Evolutionary conservation across 306 rosid genomes (phyloP).

Genomic region (Potentilla sterilis): DNA sequence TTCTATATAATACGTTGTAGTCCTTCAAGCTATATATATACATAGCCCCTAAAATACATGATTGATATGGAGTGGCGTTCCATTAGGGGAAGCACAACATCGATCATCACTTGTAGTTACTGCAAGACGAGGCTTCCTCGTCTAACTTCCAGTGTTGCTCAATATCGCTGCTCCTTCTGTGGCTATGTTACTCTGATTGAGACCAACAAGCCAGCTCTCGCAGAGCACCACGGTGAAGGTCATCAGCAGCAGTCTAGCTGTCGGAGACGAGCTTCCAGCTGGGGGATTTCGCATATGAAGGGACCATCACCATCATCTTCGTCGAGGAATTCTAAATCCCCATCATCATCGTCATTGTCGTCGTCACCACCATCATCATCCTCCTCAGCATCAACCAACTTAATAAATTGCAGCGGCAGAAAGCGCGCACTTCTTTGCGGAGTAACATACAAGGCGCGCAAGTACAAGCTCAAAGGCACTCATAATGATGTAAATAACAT

Average conservation of each 20-base stretch:
- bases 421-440: slow-evolving; percentile 86
- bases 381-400: not conserved
- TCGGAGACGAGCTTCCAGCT: not conserved
- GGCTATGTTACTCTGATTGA: not conserved
- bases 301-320: not conserved
- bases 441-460: slow-evolving; percentile 49
- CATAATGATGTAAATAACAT: slow-evolving; percentile 58
- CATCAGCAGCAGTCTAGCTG: not conserved
- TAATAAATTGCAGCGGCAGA: not conserved
- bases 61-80: not conserved
- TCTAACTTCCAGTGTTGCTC: not conserved
- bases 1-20: not conserved
- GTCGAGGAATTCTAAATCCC: not conserved
- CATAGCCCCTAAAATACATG: not conserved
- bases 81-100: not conserved
- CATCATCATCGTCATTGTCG: not conserved
- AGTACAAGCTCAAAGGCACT: slow-evolving; percentile 61
- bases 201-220: not conserved
- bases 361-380: not conserved
- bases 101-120: not conserved
- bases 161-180: slow-evolving; percentile 2
- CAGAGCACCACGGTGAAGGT: not conserved
- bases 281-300: not conserved
- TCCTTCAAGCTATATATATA: not conserved
- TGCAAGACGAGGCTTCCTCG: not conserved